These are phyloP conservation scores for Ustilago tritici DNA, from an alignment of 1,284 basidiomycete genomes.

Conservation along the genomic window DNA sequence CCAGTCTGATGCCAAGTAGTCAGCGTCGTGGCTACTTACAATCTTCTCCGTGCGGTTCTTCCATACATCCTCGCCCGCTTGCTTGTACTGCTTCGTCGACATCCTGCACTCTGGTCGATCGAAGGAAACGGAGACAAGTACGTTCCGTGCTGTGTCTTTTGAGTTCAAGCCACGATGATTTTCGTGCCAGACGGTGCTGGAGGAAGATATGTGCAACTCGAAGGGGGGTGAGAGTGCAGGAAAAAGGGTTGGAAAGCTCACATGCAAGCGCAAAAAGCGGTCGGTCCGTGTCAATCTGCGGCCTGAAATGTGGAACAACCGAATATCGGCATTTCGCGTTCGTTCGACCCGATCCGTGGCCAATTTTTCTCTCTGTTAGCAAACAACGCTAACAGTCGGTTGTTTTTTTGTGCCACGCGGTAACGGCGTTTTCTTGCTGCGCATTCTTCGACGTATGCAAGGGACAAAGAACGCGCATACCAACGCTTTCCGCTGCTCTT, in stretches of 20 bases:
- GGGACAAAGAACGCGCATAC: constrained; percentile 26
- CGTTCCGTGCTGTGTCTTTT: neutral
- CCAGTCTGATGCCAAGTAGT: neutral
- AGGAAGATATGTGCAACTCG: neutral
- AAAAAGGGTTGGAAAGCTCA: neutral
- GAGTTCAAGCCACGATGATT: neutral
- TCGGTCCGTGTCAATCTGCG: constrained; percentile 20
- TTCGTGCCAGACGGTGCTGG: no score
- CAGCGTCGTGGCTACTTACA: constrained; percentile 39
- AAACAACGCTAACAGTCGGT: neutral
- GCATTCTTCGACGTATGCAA: constrained; percentile 56
- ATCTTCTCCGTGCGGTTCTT: constrained; percentile 69
- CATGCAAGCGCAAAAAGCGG: constrained; percentile 5
- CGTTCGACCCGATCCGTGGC: neutral
- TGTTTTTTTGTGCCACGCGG: neutral
- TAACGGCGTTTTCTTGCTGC: constrained; percentile 5
- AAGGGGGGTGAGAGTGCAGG: neutral
- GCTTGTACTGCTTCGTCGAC: constrained; percentile 65
- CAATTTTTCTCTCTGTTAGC: neutral
- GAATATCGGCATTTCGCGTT: neutral
- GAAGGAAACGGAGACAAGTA: neutral
- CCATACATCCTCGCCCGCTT: constrained; percentile 67
- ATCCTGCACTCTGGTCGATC: constrained; percentile 15
- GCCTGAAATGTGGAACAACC: constrained; percentile 9
- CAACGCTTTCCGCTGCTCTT: neutral